phyloP scores from a whole-genome alignment of 2,329 filamentous ascomycete genomes.

The Fusarium setosum region DNA sequence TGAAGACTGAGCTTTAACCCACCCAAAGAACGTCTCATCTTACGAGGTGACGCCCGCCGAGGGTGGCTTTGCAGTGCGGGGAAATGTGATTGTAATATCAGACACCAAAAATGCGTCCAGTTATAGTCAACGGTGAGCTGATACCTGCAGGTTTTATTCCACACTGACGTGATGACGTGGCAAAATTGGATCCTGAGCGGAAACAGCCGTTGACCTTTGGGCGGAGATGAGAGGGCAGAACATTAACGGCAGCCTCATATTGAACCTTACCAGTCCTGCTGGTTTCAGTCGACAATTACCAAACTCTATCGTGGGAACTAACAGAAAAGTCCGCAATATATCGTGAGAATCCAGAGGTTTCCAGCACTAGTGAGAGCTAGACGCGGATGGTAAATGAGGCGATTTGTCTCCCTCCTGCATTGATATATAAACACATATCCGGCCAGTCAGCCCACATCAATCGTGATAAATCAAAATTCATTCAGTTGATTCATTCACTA shows the following conservation, averaged over 20 bases:
- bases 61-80: not conserved
- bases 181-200: not conserved
- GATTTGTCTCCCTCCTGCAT: no score
- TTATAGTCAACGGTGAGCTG: not conserved
- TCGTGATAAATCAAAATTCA: not conserved
- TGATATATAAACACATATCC: no score
- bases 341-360: no score
- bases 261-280: no score
- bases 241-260: not conserved
- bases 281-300: no score
- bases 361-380: no score
- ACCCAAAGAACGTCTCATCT: not conserved
- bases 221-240: not conserved
- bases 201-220: not conserved
- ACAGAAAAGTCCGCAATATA: no score
- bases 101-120: not conserved
- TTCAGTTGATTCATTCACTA: constrained; percentile 1
- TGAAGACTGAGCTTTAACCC: no score
- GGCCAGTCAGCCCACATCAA: no score
- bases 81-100: not conserved
- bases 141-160: not conserved
- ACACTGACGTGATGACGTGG: not conserved
- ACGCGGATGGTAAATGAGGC: no score
- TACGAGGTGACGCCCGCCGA: no score
- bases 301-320: no score